Evolutionary conservation across 2,329 filamentous ascomycete species (phyloP).

Genomic region (Anthostomella pinea): DNA sequence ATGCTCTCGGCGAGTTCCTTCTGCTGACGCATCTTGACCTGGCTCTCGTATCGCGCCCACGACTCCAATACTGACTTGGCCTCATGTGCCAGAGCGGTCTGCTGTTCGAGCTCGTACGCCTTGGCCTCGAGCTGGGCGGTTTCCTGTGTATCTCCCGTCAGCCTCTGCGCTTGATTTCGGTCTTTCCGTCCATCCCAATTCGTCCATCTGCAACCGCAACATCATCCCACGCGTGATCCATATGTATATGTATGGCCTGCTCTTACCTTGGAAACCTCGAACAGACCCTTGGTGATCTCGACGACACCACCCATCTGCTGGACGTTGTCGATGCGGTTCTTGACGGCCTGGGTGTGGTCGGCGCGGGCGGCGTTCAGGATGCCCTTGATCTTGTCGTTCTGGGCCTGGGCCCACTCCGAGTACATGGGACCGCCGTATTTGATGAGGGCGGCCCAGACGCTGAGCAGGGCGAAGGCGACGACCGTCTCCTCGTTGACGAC

Average conservation of each 20-base stretch:
- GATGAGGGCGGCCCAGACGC: conserved; percentile 87
- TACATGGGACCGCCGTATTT: conserved; percentile 93
- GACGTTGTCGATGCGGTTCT: conserved; percentile 90
- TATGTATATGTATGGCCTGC: too few species aligned
- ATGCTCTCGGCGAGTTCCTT: conserved; percentile 87
- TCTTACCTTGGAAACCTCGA: conserved; percentile 93
- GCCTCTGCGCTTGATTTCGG: neutral
- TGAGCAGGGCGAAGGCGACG: conserved; percentile 86
- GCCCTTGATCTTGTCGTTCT: conserved; percentile 88
- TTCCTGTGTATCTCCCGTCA: conserved; percentile 59
- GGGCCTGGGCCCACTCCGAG: conserved; percentile 84
- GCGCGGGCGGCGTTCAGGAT: conserved; percentile 91
- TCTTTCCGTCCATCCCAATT: neutral
- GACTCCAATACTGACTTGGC: conserved; percentile 95
- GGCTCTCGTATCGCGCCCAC: conserved; percentile 97
- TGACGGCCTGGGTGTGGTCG: conserved; percentile 94
- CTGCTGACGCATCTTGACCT: conserved; percentile 99
- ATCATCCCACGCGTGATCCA: too few species aligned
- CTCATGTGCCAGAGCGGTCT: conserved; percentile 86
- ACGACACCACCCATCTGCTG: conserved; percentile 93
- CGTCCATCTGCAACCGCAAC: too few species aligned
- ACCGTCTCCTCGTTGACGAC: conserved; percentile 99
- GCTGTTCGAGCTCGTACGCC: conserved; percentile 96
- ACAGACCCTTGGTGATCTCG: conserved; percentile 94
- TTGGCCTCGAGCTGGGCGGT: conserved; percentile 93